Base-by-base conservation (phyloP, 2,329 filamentous ascomycete genomes). In the Botrytis tulipae region DNA sequence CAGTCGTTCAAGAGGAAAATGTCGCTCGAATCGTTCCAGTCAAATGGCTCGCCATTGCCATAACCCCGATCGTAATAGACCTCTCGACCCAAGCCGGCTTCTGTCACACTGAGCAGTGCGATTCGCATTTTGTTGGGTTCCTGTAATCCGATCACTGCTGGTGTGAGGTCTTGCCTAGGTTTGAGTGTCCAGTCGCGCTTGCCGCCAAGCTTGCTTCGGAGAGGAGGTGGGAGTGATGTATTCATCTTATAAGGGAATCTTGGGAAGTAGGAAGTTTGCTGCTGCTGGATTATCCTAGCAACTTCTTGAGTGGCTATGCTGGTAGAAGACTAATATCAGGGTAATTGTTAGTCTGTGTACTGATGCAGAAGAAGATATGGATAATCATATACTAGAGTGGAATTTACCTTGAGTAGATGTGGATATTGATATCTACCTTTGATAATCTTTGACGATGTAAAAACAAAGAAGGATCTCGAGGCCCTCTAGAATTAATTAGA, bases 191-290 rank as follows among this genome's bases (percentile, higher is more conserved):
- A 66, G 6, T 35, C 62, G 22, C 29, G 20, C n/a, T 66, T 32
- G 9, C 42, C 42, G 32, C 1, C 62, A 35, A 22, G 20, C 6
- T 66, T 66, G 29, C 18, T 48, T 66, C 42, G 62, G 25, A 20
- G 29, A 35, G 62, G 1, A 44, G 40, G 9, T 35, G 40, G 18
- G 5, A 22, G 14, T 44, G 25, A 40, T 44, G 3, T n/a, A 63
- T 63, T n/a, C 61, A 63, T 63, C 9, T 63, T 10, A 0, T 2
- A 29, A n/a, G 16, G 37, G 16, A n/a, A 2, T 63, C 9, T 29
- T 3, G 2, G 4, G 16, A 16, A 1, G 9, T 20, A 4, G 8
- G 14, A 1, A 0, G 3, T 6, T 0, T 63, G n/a, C n/a, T 6
- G 1, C 3, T 18, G 16, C 16, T 63, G n/a, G n/a, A n/a, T n/a